Conservation (phyloP, 495 filamentous ascomycete species). For the Aspergillus avenaceus region DNA sequence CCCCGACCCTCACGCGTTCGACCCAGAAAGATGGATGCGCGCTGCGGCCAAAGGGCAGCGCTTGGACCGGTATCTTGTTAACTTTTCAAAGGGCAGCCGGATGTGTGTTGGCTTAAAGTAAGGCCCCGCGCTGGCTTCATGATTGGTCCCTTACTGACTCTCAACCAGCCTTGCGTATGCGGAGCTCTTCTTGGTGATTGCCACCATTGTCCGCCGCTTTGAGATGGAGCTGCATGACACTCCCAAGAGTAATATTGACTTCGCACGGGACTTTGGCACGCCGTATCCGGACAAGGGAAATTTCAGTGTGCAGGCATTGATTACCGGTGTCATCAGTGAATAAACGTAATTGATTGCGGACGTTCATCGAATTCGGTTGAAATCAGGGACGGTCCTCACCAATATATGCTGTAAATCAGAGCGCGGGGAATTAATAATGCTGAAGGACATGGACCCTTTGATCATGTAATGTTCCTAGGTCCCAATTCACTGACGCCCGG, state of each 20-base stretch:
- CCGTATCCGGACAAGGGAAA: conserved; percentile 12
- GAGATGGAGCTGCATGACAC: conserved; percentile 37
- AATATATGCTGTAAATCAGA: no score
- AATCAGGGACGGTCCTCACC: no score
- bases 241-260: conserved; percentile 21
- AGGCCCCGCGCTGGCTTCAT: not conserved
- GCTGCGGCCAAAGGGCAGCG: conserved; percentile 24
- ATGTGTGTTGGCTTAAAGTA: conserved; percentile 41
- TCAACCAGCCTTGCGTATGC: conserved; percentile 36
- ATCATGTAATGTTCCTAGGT: no score
- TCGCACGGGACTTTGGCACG: conserved; percentile 22
- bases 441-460: no score
- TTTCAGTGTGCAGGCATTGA: conserved; percentile 13
- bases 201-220: conserved; percentile 32
- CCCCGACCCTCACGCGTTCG: conserved; percentile 41
- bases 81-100: conserved; percentile 39
- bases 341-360: not conserved
- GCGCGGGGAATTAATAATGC: no score
- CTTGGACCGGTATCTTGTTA: conserved; percentile 34
- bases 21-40: conserved; percentile 48
- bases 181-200: conserved; percentile 37
- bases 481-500: no score
- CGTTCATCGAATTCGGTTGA: no score
- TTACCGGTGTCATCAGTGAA: conserved; percentile 15
- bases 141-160: conserved; percentile 4